Evolutionary conservation across 2,329 filamentous ascomycete species (phyloP), one percentile per base, ranked within the genome.

Genomic region (Didymella segeticola): DNA sequence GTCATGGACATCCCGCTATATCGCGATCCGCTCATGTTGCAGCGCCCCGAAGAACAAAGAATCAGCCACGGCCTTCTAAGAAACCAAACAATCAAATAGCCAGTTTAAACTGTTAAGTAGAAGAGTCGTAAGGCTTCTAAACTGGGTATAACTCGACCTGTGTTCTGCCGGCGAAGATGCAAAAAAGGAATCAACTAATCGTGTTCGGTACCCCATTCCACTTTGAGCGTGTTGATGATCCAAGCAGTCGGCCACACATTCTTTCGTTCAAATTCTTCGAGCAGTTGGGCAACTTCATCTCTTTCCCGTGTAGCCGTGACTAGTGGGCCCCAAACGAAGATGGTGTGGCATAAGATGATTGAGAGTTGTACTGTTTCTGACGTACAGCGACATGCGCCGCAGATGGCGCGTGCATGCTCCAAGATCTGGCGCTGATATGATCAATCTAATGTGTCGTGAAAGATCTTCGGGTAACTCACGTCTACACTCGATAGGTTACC

Each of bases 201-300:
- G n/a, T n/a, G 19, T 12, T 11, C 14, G 2, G 61, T n/a, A 7
- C 59, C 66, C 68, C 69, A 72, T 47, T 71, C 60, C 11, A 17
- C 17, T 36, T 57, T 69, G 14, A 72, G 49, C 17, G 63, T 64
- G 19, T 61, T 66, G 30, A 65, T 57, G 23, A 72, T 70, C 69
- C 69, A 71, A 6, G 60, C 56, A 8, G 68, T 72, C 7, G 69
- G 69, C 69, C 69, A 72, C 2, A 62, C 50, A 12, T 71, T 60
- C 17, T 42, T 53, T 3, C 27, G 56, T 43, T 71, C 68, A 17
- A 71, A 62, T 2, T 60, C 36, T 5, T 51, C 36, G 10, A 72
- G 56, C 11, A 72, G 58, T 12, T 59, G 47, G 5, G 70, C 19
- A 11, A 72, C 57, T 23, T 66, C 61, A 2, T 60, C 37, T 27